These are phyloP conservation scores for Aureobasidium vineae DNA, from an alignment of 2,329 filamentous ascomycete species.

Conservation along the genomic window DNA sequence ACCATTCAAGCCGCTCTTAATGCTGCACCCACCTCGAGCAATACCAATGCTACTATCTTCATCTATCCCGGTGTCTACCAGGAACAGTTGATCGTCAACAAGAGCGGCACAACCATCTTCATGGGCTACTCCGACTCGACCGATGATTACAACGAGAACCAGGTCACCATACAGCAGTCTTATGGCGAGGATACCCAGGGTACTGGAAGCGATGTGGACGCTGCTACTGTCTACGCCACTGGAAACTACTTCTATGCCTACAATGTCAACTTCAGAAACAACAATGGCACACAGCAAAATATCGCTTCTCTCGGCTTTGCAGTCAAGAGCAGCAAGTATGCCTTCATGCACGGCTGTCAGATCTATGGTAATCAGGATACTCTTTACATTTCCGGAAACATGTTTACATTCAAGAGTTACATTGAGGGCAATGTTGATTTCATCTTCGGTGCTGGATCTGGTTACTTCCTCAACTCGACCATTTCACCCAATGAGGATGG, in stretches of 20 bases:
- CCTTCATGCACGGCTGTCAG: slow-evolving; percentile 41
- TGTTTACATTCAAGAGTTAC: slow-evolving; percentile 45
- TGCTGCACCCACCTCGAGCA: slow-evolving; percentile 40
- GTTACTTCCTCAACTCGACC: slow-evolving; percentile 45
- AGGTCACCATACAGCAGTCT: slow-evolving; percentile 41
- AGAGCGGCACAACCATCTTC: slow-evolving; percentile 44
- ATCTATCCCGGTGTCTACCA: slow-evolving; percentile 45
- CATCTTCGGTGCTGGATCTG: slow-evolving; percentile 47
- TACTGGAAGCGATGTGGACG: slow-evolving; percentile 41
- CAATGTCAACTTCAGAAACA: slow-evolving; percentile 46
- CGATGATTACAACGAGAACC: slow-evolving; percentile 41
- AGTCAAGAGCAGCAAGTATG: slow-evolving; percentile 46
- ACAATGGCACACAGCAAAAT: slow-evolving; percentile 40
- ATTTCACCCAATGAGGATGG: slow-evolving; percentile 42
- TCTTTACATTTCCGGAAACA: slow-evolving; percentile 40
- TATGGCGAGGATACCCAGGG: slow-evolving; percentile 43
- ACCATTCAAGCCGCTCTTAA: slow-evolving; percentile 43
- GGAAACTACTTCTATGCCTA: slow-evolving; percentile 44
- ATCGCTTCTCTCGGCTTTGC: slow-evolving; percentile 44
- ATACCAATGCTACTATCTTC: slow-evolving; percentile 42
- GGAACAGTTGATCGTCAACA: slow-evolving; percentile 43
- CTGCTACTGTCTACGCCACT: slow-evolving; percentile 43
- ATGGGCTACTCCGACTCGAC: slow-evolving; percentile 42
- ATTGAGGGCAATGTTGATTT: slow-evolving; percentile 47
- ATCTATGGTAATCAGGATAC: slow-evolving; percentile 44